Base-by-base conservation (phyloP, 2,329 filamentous ascomycete species). In the Colletotrichum liaoningense region DNA sequence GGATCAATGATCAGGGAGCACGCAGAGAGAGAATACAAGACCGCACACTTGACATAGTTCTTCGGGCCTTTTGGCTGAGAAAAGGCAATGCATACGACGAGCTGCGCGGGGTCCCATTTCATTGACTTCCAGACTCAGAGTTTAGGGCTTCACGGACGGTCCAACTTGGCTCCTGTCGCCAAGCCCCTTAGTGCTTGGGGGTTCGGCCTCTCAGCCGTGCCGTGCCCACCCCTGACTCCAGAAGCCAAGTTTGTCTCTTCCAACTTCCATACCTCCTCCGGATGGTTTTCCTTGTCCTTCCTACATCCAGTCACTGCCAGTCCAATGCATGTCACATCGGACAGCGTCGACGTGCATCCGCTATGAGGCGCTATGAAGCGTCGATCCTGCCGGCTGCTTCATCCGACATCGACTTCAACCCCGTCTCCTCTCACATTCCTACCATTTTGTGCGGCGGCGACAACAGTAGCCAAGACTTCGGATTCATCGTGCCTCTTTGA, bases 351-450 rank as follows among this genome's bases (percentile, higher is more conserved):
- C 8, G 30, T 66, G 68, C 56, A 22, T 56, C 64, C 63, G 64
- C 57, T 67, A 62, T 68, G 69, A 63, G 69, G 58, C 58, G 69
- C 65, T 69, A 59, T 69, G 69, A 64, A 69, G 58, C 42, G 38
- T 69, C 52, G 38, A 58, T 72, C 59, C 5, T 58, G 65, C 42
- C 65, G 67, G 67, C 55, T 65, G 59, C 55, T 49, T 70, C 67
- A 73, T 65, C 70, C 67, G 60, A 73, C 42, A 38, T 57, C 46
- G 64, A 70, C 70, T 52, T 65, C 60, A 58, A 19, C 33, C 35
- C 19, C 38, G 38, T 60, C 55, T 33, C 22, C 30, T 33, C 28
- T 52, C 4, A 33, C 33, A 35, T 42, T 38, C 57, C 49, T 33
- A 65, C 55, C 55, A 35, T 73, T 42, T 38, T 19, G 56, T 65